Percentiles rank a stretch among this genome's conserved stretches.
phyloP scores from a whole-genome alignment of 2,329 filamentous ascomycete genomes.

The Thielaviopsis ethacetica region DNA sequence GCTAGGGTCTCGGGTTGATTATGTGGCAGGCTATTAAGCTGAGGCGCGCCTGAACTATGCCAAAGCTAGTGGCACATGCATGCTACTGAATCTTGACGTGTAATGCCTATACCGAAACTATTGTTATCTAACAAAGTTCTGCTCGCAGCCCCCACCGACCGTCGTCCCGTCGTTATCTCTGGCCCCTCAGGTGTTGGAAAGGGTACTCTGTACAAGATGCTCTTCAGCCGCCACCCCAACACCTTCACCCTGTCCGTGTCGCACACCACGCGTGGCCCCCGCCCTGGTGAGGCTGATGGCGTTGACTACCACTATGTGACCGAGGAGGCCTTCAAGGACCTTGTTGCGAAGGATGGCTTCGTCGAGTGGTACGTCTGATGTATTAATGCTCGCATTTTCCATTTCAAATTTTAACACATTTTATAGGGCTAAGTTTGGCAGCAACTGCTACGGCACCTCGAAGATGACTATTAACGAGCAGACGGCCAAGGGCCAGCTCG shows the following conservation, averaged over 20 bases:
- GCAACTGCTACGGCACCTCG: constrained; percentile 76
- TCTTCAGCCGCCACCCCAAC: constrained; percentile 41
- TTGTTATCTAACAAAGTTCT: background rate
- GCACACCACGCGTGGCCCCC: constrained; percentile 68
- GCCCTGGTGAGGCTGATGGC: constrained; percentile 58
- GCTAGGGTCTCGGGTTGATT: background rate
- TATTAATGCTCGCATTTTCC: background rate
- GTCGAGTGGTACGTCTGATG: constrained; percentile 41
- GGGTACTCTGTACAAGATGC: constrained; percentile 58
- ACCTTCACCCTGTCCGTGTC: constrained; percentile 40
- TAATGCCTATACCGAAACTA: too few relatives aligned
- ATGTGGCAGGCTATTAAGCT: background rate
- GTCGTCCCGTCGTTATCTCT: constrained; percentile 58
- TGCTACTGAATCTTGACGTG: background rate
- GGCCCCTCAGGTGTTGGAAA: constrained; percentile 71
- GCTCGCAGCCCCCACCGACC: constrained; percentile 24
- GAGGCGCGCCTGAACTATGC: background rate
- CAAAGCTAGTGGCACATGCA: background rate
- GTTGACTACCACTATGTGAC: constrained; percentile 68
- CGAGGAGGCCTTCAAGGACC: constrained; percentile 47
- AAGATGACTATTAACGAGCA: constrained; percentile 64
- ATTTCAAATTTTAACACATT: background rate
- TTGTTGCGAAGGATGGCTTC: constrained; percentile 57
- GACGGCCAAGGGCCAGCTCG: constrained; percentile 52
- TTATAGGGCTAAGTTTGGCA: constrained; percentile 58